Evolutionary conservation across 2,329 filamentous ascomycete species (phyloP).

Genomic region (Aspergillus tanneri): DNA sequence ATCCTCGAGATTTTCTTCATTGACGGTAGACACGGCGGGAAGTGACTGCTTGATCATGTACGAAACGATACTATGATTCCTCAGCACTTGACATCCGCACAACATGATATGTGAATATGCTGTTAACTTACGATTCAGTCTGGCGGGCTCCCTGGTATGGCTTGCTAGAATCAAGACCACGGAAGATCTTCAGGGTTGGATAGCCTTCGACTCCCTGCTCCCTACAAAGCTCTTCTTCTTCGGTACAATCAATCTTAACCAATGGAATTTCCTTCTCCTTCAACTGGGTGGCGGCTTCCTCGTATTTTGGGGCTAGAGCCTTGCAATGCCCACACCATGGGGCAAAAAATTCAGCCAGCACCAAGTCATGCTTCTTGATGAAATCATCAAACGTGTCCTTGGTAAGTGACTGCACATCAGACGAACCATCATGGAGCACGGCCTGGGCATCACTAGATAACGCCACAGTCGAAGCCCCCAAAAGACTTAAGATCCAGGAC

Average conservation of each 20-base stretch:
- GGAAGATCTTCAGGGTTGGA: constrained; percentile 98
- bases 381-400: constrained; percentile 85
- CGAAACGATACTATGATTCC: constrained; percentile 56
- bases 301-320: constrained; percentile 68
- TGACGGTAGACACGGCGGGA: constrained; percentile 82
- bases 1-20: constrained; percentile 79
- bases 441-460: constrained; percentile 33
- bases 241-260: constrained; percentile 76
- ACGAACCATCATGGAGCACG: constrained; percentile 49
- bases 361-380: constrained; percentile 79
- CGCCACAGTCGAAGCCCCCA: constrained; percentile 38
- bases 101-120: neutral
- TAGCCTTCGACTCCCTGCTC: constrained; percentile 92
- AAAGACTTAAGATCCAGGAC: constrained; percentile 41
- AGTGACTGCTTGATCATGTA: constrained; percentile 99
- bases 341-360: constrained; percentile 95
- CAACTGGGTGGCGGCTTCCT: constrained; percentile 49
- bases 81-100: neutral
- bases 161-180: constrained; percentile 74
- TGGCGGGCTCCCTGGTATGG: constrained; percentile 90
- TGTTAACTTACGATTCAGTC: constrained; percentile 62
- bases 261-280: constrained; percentile 51
- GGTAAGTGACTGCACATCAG: constrained; percentile 82
- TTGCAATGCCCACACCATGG: constrained; percentile 99
- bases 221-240: constrained; percentile 88